These are phyloP conservation scores for Tolypocladium tropicale DNA, from an alignment of 2,329 filamentous ascomycete genomes.

Conservation along the genomic window DNA sequence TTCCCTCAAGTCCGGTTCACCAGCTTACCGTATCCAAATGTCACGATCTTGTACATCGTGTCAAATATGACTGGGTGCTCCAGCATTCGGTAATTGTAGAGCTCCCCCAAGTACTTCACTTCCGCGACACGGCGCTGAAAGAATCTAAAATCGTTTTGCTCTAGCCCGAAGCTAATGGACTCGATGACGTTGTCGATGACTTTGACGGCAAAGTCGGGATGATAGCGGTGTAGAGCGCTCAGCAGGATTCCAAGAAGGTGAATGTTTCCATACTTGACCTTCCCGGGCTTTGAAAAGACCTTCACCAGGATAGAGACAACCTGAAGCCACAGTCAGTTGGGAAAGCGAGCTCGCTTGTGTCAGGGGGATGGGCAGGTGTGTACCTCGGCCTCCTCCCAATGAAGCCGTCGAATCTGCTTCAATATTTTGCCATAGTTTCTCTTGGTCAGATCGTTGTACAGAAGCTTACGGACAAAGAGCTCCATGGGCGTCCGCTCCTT, in stretches of 20 bases:
- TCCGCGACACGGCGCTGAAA: slow-evolving; percentile 92
- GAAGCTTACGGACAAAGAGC: slow-evolving; percentile 80
- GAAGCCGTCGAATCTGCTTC: slow-evolving; percentile 87
- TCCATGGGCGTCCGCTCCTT: slow-evolving; percentile 94
- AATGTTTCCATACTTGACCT: slow-evolving; percentile 96
- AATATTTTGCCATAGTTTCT: slow-evolving; percentile 88
- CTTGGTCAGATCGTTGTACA: slow-evolving; percentile 91
- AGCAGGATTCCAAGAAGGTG: slow-evolving; percentile 86
- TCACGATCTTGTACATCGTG: slow-evolving; percentile 86
- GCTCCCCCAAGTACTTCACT: slow-evolving; percentile 89
- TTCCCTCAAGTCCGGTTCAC: background rate
- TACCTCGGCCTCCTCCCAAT: slow-evolving; percentile 91
- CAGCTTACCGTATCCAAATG: slow-evolving; percentile 68
- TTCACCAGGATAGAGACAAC: slow-evolving; percentile 74
- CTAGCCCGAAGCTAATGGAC: slow-evolving; percentile 75
- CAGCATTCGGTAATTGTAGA: slow-evolving; percentile 96
- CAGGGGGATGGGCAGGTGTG: background rate
- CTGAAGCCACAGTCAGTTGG: slow-evolving; percentile 16
- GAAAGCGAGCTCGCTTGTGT: background rate
- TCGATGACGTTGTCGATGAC: slow-evolving; percentile 90
- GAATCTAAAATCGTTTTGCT: slow-evolving; percentile 95
- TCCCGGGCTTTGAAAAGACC: slow-evolving; percentile 90
- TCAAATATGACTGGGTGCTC: slow-evolving; percentile 95
- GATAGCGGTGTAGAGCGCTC: slow-evolving; percentile 81
- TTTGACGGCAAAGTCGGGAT: slow-evolving; percentile 81